Percentiles rank a stretch among this genome's conserved stretches.
Conservation (phyloP, 1,284 basidiomycete species). For the Cutaneotrichosporon cyanovorans region DNA sequence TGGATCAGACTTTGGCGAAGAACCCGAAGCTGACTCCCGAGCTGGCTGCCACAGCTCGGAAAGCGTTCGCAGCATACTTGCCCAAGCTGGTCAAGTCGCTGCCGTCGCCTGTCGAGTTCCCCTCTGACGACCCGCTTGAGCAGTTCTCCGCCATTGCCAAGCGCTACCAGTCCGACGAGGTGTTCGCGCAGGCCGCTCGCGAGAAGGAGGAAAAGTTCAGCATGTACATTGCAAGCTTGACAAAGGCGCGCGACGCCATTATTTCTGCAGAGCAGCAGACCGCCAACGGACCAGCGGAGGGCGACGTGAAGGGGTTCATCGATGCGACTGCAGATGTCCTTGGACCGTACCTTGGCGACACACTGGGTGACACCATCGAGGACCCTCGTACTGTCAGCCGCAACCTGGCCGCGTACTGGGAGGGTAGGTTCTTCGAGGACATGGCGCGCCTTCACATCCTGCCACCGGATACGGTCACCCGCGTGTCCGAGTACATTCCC, state of each 20-base stretch:
- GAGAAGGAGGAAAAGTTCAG: conserved; percentile 82
- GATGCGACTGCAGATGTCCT: conserved; percentile 69
- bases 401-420: conserved; percentile 81
- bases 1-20: conserved; percentile 45
- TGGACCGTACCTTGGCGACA: conserved; percentile 63
- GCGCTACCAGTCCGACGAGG: conserved; percentile 46
- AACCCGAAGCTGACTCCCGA: conserved; percentile 34
- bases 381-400: conserved; percentile 78
- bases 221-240: conserved; percentile 71
- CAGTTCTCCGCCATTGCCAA: conserved; percentile 52
- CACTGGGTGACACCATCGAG: conserved; percentile 72
- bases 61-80: conserved; percentile 52
- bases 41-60: conserved; percentile 27
- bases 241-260: conserved; percentile 47
- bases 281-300: conserved; percentile 46
- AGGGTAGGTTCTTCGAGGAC: conserved; percentile 81
- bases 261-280: conserved; percentile 28
- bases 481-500: conserved; percentile 94
- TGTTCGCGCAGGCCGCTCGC: conserved; percentile 62
- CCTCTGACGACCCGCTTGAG: conserved; percentile 49
- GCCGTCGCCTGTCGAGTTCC: conserved; percentile 56
- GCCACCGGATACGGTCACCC: conserved; percentile 82
- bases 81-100: conserved; percentile 55
- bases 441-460: conserved; percentile 83
- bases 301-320: conserved; percentile 57